Evolutionary conservation across 1,284 basidiomycete genomes (phyloP).

Genomic region (Heimioporus retisporus): DNA sequence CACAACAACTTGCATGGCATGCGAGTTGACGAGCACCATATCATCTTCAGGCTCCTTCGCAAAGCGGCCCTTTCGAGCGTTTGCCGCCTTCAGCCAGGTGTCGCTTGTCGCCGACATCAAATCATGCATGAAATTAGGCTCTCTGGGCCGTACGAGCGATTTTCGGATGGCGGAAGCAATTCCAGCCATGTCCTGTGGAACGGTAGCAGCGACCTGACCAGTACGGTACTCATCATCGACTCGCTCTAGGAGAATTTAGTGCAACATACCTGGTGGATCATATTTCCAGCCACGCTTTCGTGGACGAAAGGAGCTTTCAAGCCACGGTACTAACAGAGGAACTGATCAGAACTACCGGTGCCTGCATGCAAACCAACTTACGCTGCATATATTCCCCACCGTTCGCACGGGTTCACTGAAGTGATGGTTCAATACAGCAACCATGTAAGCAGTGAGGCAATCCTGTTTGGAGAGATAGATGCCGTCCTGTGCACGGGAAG

Average conservation of each 20-base stretch:
- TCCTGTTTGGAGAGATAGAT: constrained; percentile 40
- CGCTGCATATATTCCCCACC: constrained; percentile 42
- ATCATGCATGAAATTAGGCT: constrained; percentile 30
- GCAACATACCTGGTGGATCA: constrained; percentile 39
- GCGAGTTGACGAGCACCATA: constrained; percentile 43
- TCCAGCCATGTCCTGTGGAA: constrained; percentile 27
- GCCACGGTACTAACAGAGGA: constrained; percentile 32
- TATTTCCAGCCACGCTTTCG: constrained; percentile 36
- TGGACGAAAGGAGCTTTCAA: constrained; percentile 28
- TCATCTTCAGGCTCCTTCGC: constrained; percentile 26
- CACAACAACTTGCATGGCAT: constrained; percentile 33
- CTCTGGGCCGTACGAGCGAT: constrained; percentile 31
- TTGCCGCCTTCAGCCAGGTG: constrained; percentile 39
- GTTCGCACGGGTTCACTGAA: constrained; percentile 12
- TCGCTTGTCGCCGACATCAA: constrained; percentile 42
- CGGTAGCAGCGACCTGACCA: constrained; percentile 24
- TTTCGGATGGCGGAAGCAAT: constrained; percentile 39
- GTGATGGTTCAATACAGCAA: constrained; percentile 33
- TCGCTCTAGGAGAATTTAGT: neutral
- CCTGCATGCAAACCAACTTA: constrained; percentile 28
- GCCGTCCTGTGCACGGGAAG: constrained; percentile 2
- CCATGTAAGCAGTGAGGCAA: constrained; percentile 44
- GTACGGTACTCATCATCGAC: neutral
- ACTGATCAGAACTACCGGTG: neutral
- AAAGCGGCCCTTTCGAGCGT: constrained; percentile 31